Evolutionary conservation across 768 basidiomycete genomes (phyloP), one percentile per base, ranked within the genome.

Genomic region (Solioccasus polychromus): DNA sequence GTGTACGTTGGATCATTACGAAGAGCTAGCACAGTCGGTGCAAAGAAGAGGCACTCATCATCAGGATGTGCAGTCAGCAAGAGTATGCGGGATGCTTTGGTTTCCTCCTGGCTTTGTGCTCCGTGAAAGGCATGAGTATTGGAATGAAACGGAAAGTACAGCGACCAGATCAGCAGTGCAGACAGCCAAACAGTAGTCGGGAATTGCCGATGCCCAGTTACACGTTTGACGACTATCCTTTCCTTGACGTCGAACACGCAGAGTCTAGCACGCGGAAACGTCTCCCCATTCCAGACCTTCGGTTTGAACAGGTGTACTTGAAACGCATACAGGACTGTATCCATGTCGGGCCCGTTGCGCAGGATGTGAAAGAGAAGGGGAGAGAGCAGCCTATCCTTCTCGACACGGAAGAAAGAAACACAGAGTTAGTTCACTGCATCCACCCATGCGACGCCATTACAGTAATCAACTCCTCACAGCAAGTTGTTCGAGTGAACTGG

Each of bases 1-100:
- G 61, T 53, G 2, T 50, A 44, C 19, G 42, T 37, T 30, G 49
- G 43, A 30, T 50, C 26, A 25, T 58, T 48, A 31, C 36, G 52
- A 25, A 93, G 71, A 3, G 77, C 73, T 25, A 84, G 68, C 12
- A 95, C 64, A 0, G 90, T 92, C 0, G 93, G 93, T 4, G 83
- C 82, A 63, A 97, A 97, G 74, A 97, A 97, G 76, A 94, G 79
- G 62, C 82, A 83, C 69, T 96, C 93, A 62, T 97, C 93, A 61
- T 96, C 93, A 3, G 93, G 93, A 61, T 97, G 93, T 22, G 93
- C 92, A 1, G 93, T 95, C 35, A 97, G 64, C 3, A 96, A 63
- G 29, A 92, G 71, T 26, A 88, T 61, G 20, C 60, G 51, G 20
- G 58, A 49, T 3, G 29, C 0, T 39, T 47, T 41, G 32, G 35